Conservation (phyloP, 2,329 filamentous ascomycete genomes). For the Acrodontium crateriforme region DNA sequence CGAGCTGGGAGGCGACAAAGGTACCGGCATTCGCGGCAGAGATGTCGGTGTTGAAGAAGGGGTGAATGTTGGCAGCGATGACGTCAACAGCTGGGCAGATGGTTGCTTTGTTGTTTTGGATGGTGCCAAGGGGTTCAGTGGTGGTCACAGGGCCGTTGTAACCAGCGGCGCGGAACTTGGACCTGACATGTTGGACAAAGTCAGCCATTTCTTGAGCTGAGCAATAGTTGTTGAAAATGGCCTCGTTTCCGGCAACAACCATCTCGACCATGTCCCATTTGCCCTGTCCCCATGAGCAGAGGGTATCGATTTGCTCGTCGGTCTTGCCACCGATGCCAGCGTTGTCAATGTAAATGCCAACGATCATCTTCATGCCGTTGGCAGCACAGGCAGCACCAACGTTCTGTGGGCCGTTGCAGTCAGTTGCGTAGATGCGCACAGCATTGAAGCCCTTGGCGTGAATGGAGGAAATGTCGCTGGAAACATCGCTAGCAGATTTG, state of each 20-base stretch:
- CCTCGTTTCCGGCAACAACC: conserved; percentile 83
- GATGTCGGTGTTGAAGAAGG: conserved; percentile 74
- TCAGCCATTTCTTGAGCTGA: conserved; percentile 47
- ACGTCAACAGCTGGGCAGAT: conserved; percentile 68
- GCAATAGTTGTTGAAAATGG: conserved; percentile 61
- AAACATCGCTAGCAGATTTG: conserved; percentile 27
- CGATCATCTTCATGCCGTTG: conserved; percentile 62
- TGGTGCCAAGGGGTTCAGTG: conserved; percentile 70
- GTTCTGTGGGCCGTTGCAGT: conserved; percentile 68
- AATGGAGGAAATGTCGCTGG: conserved; percentile 29
- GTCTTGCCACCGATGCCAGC: conserved; percentile 45
- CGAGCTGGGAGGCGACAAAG: conserved; percentile 63
- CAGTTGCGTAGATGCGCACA: conserved; percentile 76
- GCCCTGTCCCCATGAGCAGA: conserved; percentile 59
- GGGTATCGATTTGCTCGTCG: conserved; percentile 54
- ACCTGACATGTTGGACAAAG: conserved; percentile 57
- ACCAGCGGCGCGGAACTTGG: conserved; percentile 37
- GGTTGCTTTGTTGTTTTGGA: conserved; percentile 45
- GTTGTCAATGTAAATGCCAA: conserved; percentile 73
- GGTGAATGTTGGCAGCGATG: conserved; percentile 75
- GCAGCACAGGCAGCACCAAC: conserved; percentile 56
- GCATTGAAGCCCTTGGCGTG: conserved; percentile 43
- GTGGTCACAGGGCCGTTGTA: conserved; percentile 70
- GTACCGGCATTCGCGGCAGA: conserved; percentile 52
- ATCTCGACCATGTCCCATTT: conserved; percentile 65